Evolutionary conservation across 2,329 filamentous ascomycete species (phyloP).

Genomic region (Nigrospora oryzae): DNA sequence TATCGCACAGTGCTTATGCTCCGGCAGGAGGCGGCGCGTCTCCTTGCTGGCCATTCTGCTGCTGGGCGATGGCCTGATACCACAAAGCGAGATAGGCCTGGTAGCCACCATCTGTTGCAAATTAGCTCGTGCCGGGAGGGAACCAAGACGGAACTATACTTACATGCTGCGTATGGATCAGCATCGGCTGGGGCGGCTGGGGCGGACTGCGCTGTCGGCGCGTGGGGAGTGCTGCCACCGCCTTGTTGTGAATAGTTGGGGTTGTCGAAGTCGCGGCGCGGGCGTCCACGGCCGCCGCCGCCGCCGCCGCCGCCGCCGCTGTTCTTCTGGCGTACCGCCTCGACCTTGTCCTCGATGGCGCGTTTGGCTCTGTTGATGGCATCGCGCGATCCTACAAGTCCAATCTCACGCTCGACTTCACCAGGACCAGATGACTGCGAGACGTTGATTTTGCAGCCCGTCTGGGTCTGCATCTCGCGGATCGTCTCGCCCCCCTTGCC

Average conservation of each 20-base stretch:
- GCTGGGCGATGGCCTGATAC: conserved; percentile 61
- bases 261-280: conserved; percentile 47
- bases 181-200: conserved; percentile 37
- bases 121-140: conserved; percentile 10
- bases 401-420: conserved; percentile 79
- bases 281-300: conserved; percentile 26
- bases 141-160: conserved; percentile 20
- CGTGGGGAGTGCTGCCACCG: conserved; percentile 28
- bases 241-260: conserved; percentile 40
- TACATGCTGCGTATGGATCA: conserved; percentile 71
- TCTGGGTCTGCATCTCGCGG: conserved; percentile 81
- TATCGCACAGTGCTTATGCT: conserved; percentile 11
- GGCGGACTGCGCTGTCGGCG: conserved; percentile 21
- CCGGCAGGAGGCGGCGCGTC: conserved; percentile 29
- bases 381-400: conserved; percentile 68
- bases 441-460: conserved; percentile 92
- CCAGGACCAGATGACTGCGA: conserved; percentile 69
- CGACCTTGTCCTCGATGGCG: conserved; percentile 86
- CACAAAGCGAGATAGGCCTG: conserved; percentile 72
- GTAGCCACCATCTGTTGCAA: conserved; percentile 63
- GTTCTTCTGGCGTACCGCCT: conserved; percentile 62
- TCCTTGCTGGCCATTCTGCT: conserved; percentile 12
- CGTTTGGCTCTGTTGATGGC: conserved; percentile 74
- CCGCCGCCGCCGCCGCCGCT: conserved; percentile 35
- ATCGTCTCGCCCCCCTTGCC: conserved; percentile 92